These are phyloP conservation scores for Linnemannia hyalina DNA, from an alignment of 192 early-diverging fungal species.

Conservation along the genomic window DNA sequence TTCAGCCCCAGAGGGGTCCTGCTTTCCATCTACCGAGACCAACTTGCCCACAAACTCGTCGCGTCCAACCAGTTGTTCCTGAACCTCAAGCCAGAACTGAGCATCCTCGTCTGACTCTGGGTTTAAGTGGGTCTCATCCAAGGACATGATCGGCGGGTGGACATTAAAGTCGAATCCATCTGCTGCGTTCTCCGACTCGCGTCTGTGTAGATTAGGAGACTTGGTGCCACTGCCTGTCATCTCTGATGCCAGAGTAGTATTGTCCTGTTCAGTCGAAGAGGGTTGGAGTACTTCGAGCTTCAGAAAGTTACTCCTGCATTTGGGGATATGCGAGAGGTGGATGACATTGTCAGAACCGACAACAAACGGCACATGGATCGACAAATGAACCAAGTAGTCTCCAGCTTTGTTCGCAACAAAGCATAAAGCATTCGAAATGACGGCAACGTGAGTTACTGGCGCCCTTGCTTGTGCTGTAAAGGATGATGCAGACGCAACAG, in stretches of 20 bases:
- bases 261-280: not conserved
- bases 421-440: slow-evolving; percentile 41
- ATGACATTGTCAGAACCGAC: slow-evolving; percentile 5
- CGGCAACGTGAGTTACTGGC: slow-evolving; percentile 37
- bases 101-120: slow-evolving; percentile 53
- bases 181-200: not conserved
- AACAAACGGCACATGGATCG: slow-evolving; percentile 36
- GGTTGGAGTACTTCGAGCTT: slow-evolving; percentile 19
- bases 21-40: not conserved
- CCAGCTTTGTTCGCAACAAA: slow-evolving; percentile 50
- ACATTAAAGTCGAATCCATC: slow-evolving; percentile 38
- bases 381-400: slow-evolving; percentile 38
- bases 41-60: slow-evolving; percentile 26
- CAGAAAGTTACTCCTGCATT: slow-evolving; percentile 47
- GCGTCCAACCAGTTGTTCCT: slow-evolving; percentile 33
- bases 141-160: slow-evolving; percentile 23
- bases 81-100: slow-evolving; percentile 53
- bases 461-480: not conserved
- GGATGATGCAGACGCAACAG: slow-evolving; percentile 22
- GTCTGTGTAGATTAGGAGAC: not conserved
- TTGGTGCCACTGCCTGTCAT: not conserved
- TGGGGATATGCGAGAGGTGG: slow-evolving; percentile 34
- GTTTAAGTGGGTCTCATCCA: slow-evolving; percentile 45
- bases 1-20: not conserved
- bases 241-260: not conserved